Conservation (phyloP, 805 yeast genomes). For the Wickerhamiella sorbophila region DNA sequence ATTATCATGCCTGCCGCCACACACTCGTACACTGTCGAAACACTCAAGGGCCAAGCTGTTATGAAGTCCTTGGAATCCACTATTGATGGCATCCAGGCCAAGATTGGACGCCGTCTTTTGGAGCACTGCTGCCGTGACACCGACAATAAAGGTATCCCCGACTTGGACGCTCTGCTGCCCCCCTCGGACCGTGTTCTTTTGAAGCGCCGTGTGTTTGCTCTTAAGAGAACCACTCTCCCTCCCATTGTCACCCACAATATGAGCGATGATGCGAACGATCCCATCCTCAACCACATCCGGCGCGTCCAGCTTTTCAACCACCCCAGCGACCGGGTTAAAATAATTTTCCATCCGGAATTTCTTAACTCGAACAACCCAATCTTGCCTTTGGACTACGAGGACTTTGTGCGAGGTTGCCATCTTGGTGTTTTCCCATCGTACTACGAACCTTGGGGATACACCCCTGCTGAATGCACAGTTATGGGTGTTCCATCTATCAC, state of each 20-base stretch:
- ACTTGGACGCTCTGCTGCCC: constrained; percentile 68
- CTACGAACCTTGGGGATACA: constrained; percentile 99
- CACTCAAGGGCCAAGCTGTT: constrained; percentile 91
- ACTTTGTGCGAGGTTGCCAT: constrained; percentile 95
- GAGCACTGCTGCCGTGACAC: constrained; percentile 71
- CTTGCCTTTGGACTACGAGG: constrained; percentile 86
- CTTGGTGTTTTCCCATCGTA: constrained; percentile 97
- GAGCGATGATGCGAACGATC: constrained; percentile 84
- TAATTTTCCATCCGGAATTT: constrained; percentile 95
- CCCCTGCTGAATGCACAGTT: constrained; percentile 98
- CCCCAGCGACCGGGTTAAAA: constrained; percentile 82
- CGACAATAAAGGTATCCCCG: constrained; percentile 47
- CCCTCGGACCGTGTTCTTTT: constrained; percentile 79
- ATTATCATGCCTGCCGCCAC: constrained; percentile 97
- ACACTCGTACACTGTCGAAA: constrained; percentile 88
- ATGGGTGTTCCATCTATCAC: constrained; percentile 99
- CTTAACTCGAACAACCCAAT: constrained; percentile 90
- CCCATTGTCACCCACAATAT: constrained; percentile 96
- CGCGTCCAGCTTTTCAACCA: constrained; percentile 81
- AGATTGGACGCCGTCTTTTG: constrained; percentile 74
- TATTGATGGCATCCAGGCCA: constrained; percentile 71
- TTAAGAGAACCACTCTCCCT: constrained; percentile 78
- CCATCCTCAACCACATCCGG: constrained; percentile 81
- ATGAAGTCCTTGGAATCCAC: constrained; percentile 81
- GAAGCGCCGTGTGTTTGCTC: constrained; percentile 84